phyloP scores from a whole-genome alignment of 495 filamentous ascomycete genomes.

The Parmelia sp. region DNA sequence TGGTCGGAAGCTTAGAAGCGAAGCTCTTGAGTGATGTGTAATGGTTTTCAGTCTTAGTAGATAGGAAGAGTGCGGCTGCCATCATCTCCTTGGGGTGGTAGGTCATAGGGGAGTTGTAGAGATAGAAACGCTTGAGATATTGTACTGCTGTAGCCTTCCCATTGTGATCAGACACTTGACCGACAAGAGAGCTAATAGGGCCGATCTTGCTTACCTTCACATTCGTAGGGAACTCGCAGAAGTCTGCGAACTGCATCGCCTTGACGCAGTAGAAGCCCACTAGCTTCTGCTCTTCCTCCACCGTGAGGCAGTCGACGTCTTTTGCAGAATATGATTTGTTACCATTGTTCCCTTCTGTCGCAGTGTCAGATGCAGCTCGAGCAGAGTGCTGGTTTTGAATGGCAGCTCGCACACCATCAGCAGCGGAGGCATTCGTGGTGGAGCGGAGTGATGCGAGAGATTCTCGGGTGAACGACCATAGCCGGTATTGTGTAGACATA shows the following conservation, averaged over 20 bases:
- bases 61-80: slow-evolving; percentile 80
- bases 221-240: slow-evolving; percentile 69
- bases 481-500: slow-evolving; percentile 78
- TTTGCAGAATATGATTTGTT: background rate
- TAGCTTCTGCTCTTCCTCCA: slow-evolving; percentile 75
- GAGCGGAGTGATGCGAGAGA: slow-evolving; percentile 62
- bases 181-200: background rate
- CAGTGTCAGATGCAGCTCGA: slow-evolving; percentile 16
- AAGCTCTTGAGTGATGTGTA: slow-evolving; percentile 67
- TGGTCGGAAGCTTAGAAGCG: slow-evolving; percentile 55
- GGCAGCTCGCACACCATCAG: slow-evolving; percentile 61
- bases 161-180: background rate
- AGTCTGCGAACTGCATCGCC: slow-evolving; percentile 65
- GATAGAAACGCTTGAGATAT: slow-evolving; percentile 89
- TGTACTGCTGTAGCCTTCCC: slow-evolving; percentile 77
- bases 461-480: slow-evolving; percentile 86
- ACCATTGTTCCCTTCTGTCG: slow-evolving; percentile 12
- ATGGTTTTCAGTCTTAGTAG: slow-evolving; percentile 81
- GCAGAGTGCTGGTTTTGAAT: slow-evolving; percentile 33
- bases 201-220: slow-evolving; percentile 53
- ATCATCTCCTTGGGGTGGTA: slow-evolving; percentile 85
- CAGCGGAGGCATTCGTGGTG: slow-evolving; percentile 69
- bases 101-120: slow-evolving; percentile 89
- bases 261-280: slow-evolving; percentile 72
- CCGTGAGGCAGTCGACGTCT: slow-evolving; percentile 64